Conservation (phyloP, 176 grass and related monocot genomes). For the Puya raimondii region DNA sequence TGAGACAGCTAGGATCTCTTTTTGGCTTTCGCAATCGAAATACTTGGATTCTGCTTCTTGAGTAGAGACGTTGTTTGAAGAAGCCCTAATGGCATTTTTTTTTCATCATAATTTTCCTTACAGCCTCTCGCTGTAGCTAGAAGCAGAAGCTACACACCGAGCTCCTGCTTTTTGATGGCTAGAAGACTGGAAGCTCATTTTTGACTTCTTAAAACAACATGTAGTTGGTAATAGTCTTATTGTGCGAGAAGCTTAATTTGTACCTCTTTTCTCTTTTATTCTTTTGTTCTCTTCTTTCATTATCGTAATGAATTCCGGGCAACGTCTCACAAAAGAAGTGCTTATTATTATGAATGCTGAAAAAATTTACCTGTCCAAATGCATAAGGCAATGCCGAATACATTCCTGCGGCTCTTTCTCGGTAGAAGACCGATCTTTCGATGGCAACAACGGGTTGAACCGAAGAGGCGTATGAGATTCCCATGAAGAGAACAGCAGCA, state of each 20-base stretch:
- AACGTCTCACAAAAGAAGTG: neutral
- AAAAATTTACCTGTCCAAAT: slow-evolving; percentile 29
- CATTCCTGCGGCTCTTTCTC: slow-evolving; percentile 46
- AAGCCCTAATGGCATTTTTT: too few species aligned
- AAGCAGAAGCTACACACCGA: too few species aligned
- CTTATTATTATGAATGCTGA: neutral
- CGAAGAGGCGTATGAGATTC: slow-evolving; percentile 38
- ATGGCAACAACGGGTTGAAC: slow-evolving; percentile 42
- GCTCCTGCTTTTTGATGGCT: neutral
- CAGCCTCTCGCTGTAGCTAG: too few species aligned
- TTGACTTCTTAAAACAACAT: neutral
- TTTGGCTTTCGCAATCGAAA: neutral
- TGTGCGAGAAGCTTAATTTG: neutral
- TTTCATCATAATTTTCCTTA: too few species aligned
- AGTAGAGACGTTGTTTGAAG: too few species aligned
- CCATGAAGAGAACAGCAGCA: slow-evolving; percentile 51
- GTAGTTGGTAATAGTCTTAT: neutral
- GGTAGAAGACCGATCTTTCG: slow-evolving; percentile 43
- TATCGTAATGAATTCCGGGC: too few species aligned
- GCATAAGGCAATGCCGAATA: slow-evolving; percentile 52
- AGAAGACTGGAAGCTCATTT: neutral
- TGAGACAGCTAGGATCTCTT: too few species aligned
- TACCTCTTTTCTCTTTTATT: neutral
- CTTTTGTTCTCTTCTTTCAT: neutral
- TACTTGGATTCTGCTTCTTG: neutral